A percentile compares a stretch with the other conserved stretches of the same genome.
Evolutionary conservation across 1,139 yeast genomes (phyloP).

Genomic region (Sugiyamaella neomexicana): DNA sequence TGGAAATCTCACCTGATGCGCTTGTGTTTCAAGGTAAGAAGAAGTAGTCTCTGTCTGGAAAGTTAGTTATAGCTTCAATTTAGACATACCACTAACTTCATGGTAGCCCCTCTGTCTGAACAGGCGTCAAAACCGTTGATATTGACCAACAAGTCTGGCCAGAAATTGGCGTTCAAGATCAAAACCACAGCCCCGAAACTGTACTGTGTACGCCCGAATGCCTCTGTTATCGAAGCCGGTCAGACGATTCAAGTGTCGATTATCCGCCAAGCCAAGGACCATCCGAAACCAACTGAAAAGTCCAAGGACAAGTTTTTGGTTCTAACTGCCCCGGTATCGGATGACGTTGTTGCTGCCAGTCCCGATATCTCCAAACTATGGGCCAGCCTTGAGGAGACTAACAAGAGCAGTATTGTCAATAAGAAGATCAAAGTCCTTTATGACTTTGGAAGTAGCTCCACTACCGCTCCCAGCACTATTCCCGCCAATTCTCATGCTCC

Average conservation of each 20-base stretch:
- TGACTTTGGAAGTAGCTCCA: conserved; percentile 27
- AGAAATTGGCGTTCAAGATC: conserved; percentile 83
- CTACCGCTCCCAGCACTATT: conserved; percentile 9
- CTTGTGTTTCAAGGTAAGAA: conserved; percentile 74
- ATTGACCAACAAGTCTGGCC: conserved; percentile 62
- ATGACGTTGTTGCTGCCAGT: conserved; percentile 6
- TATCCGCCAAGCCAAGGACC: conserved; percentile 80
- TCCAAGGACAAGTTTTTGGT: conserved; percentile 92
- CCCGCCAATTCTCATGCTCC: conserved; percentile 23
- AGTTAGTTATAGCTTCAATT: background rate
- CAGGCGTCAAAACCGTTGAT: conserved; percentile 69
- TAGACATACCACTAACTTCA: conserved; percentile 1
- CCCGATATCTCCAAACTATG: conserved; percentile 58
- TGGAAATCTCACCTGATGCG: conserved; percentile 62
- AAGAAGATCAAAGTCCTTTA: conserved; percentile 80
- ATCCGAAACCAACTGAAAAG: conserved; percentile 69
- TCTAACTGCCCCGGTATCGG: conserved; percentile 75
- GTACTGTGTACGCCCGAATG: conserved; percentile 95
- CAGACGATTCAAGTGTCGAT: conserved; percentile 71
- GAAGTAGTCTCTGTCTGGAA: background rate
- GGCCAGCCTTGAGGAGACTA: conserved; percentile 65
- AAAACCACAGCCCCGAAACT: conserved; percentile 97
- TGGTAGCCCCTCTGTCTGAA: conserved; percentile 58
- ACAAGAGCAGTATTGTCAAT: conserved; percentile 60
- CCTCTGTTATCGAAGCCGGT: conserved; percentile 77